These are phyloP conservation scores for Encephalitozoon hellem DNA, from an alignment of 371 early-diverging fungal genomes.

Conservation along the genomic window DNA sequence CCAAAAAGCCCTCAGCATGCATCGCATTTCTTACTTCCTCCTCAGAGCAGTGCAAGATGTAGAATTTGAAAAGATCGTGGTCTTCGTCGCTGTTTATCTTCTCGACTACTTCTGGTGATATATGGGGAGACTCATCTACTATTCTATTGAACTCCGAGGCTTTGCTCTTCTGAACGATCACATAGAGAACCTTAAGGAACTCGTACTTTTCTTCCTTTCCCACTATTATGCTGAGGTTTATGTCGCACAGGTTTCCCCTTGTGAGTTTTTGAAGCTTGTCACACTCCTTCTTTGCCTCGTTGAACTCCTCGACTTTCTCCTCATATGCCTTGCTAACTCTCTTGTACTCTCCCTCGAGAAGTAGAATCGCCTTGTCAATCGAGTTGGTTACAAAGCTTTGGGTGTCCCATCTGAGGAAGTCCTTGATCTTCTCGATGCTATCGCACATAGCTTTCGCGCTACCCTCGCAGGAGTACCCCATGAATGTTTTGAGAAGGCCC, in stretches of 20 bases:
- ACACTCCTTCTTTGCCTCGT: not conserved
- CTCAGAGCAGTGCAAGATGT: not conserved
- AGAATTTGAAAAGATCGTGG: not conserved
- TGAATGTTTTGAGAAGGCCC: not conserved
- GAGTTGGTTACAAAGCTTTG: not conserved
- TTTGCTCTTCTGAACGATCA: not conserved
- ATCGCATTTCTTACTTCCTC: not conserved
- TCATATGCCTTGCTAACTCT: not conserved
- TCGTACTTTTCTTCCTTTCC: not conserved
- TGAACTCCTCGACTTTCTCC: not conserved
- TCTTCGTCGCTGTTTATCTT: slow-evolving; percentile 12
- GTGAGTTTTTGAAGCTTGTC: not conserved
- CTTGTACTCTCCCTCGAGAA: not conserved
- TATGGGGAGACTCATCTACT: not conserved
- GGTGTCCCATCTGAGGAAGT: not conserved
- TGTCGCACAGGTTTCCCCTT: slow-evolving; percentile 10
- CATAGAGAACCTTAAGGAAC: slow-evolving; percentile 12
- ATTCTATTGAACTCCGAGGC: not conserved
- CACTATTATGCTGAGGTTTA: not conserved
- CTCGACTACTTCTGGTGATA: not conserved
- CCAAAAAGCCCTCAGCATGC: not conserved
- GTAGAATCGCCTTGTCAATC: not conserved
- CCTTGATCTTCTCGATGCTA: not conserved
- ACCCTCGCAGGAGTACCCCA: not conserved
- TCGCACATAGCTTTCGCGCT: not conserved